Conservation (phyloP, 2,329 filamentous ascomycete species). For the Penicillium sp. region DNA sequence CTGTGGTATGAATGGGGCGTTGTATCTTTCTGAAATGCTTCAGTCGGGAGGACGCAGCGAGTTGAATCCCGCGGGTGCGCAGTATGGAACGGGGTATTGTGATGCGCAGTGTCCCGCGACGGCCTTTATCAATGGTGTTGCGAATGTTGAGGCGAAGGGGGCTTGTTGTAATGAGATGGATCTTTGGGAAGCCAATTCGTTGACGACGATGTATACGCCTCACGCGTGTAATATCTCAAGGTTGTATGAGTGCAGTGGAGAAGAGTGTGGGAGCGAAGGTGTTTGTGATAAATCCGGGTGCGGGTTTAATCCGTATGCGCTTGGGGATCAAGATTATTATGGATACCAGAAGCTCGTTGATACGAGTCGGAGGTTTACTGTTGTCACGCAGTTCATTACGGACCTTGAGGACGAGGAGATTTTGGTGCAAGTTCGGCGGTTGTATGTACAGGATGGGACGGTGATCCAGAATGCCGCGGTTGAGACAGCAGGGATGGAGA, state of each 20-base stretch:
- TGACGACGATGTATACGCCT: constrained; percentile 61
- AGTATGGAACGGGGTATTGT: constrained; percentile 61
- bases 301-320: constrained; percentile 65
- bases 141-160: constrained; percentile 53
- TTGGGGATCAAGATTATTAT: constrained; percentile 62
- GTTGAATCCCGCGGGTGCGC: constrained; percentile 54
- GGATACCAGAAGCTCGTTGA: constrained; percentile 57
- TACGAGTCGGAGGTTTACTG: constrained; percentile 58
- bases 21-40: constrained; percentile 63
- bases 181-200: constrained; percentile 65
- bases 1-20: constrained; percentile 68
- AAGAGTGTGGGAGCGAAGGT: constrained; percentile 52
- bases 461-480: constrained; percentile 52
- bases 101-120: constrained; percentile 54
- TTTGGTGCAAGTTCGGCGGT: constrained; percentile 57
- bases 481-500: constrained; percentile 33
- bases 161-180: constrained; percentile 67
- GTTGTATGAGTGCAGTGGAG: constrained; percentile 46
- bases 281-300: constrained; percentile 66
- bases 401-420: constrained; percentile 47
- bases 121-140: constrained; percentile 53
- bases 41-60: constrained; percentile 56
- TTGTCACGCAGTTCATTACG: constrained; percentile 64
- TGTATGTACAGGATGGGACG: constrained; percentile 61
- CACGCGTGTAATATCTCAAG: constrained; percentile 57